Conservation (phyloP, 345 rosid genomes). For the Moricandia moricandioides region DNA sequence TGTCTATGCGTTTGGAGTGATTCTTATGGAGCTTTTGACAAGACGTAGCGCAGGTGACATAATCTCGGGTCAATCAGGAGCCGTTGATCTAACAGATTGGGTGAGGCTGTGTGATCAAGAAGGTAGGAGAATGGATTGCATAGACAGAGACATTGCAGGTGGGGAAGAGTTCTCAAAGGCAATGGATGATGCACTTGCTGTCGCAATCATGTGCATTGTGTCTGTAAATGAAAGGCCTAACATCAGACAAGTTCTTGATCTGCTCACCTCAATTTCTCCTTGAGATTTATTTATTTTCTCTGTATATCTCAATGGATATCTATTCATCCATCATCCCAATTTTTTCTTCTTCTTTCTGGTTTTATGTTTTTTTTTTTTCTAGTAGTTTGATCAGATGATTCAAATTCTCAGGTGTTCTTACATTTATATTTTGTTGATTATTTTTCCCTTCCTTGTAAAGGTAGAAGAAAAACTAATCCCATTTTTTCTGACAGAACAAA, state of each 20-base stretch:
- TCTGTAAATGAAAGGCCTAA: no score
- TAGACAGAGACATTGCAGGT: constrained; percentile 79
- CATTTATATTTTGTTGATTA: constrained; percentile 36
- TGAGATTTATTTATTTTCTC: constrained; percentile 44
- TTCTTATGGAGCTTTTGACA: constrained; percentile 84
- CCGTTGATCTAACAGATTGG: constrained; percentile 90
- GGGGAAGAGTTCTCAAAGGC: constrained; percentile 79
- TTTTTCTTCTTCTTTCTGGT: constrained; percentile 11
- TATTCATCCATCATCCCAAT: constrained; percentile 4
- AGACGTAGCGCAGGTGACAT: constrained; percentile 91
- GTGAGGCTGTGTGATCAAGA: constrained; percentile 77
- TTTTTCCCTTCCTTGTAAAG: constrained; percentile 32
- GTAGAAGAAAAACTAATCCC: constrained; percentile 40
- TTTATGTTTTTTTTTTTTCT: constrained; percentile 11
- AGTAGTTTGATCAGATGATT: constrained; percentile 37
- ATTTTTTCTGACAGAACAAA: constrained; percentile 31
- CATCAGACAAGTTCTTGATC: constrained; percentile 81
- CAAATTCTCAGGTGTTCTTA: constrained; percentile 27
- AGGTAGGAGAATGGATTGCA: constrained; percentile 87
- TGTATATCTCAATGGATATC: constrained; percentile 35
- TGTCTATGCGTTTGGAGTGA: constrained; percentile 84
- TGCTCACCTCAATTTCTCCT: constrained; percentile 61
- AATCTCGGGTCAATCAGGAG: constrained; percentile 93
- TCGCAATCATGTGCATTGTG: constrained; percentile 72
- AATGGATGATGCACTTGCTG: constrained; percentile 82